These are phyloP conservation scores for Oxyria digyna DNA, from an alignment of 148 eudicot species.

Conservation along the genomic window DNA sequence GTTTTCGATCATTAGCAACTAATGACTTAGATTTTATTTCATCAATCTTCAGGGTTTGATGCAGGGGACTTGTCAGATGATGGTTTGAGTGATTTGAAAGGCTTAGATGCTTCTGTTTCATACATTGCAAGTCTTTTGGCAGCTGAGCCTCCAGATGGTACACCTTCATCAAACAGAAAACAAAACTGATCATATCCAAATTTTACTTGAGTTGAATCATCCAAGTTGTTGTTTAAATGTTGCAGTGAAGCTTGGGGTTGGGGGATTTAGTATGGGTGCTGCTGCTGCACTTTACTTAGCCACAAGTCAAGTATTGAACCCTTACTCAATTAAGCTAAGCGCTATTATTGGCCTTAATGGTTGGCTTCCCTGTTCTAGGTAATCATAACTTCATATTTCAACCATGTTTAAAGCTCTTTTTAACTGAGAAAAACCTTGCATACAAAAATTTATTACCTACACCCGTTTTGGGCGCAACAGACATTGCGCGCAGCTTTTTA, in stretches of 20 bases:
- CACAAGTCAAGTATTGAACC: slow-evolving; percentile 41
- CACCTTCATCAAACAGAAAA: slow-evolving; percentile 10
- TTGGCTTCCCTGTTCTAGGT: slow-evolving; percentile 88
- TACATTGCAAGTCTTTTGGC: slow-evolving; percentile 76
- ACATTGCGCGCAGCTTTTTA: too few relatives aligned
- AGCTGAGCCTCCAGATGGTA: slow-evolving; percentile 65
- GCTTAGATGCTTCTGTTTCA: slow-evolving; percentile 66
- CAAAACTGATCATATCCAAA: too few relatives aligned
- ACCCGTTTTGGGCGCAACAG: too few relatives aligned
- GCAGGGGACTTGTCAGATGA: slow-evolving; percentile 56
- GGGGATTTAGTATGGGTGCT: slow-evolving; percentile 76
- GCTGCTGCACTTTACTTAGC: slow-evolving; percentile 67
- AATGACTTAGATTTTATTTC: not conserved
- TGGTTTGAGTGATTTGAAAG: slow-evolving; percentile 55
- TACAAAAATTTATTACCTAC: too few relatives aligned
- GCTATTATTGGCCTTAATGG: slow-evolving; percentile 59
- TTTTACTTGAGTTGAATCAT: too few relatives aligned
- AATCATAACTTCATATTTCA: not conserved
- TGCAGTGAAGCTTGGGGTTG: slow-evolving; percentile 69
- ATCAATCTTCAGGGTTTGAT: slow-evolving; percentile 75
- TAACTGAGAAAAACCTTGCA: too few relatives aligned
- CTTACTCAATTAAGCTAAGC: slow-evolving; percentile 42
- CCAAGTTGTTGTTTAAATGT: too few relatives aligned
- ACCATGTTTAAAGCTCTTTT: not conserved
- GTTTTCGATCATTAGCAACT: not conserved